These are phyloP conservation scores for Penicillium occitanis DNA, from an alignment of 2,329 filamentous ascomycete genomes.

Conservation along the genomic window DNA sequence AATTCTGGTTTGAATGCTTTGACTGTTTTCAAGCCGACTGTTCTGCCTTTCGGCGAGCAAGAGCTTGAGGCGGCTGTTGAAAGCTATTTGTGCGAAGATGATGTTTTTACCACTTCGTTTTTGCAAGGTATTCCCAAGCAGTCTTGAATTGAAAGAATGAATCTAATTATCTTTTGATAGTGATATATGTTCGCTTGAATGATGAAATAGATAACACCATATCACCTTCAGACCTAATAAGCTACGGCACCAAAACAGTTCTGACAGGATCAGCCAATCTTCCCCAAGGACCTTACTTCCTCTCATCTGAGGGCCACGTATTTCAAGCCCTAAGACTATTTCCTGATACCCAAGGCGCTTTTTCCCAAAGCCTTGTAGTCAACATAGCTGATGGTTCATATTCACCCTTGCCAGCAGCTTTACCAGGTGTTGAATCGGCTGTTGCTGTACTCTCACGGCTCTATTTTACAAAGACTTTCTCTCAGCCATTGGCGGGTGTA, in stretches of 20 bases:
- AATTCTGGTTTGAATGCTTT: background rate
- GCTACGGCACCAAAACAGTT: background rate
- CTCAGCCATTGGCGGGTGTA: conserved; percentile 61
- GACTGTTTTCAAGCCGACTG: conserved; percentile 7
- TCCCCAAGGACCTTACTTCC: conserved; percentile 53
- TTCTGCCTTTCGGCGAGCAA: background rate
- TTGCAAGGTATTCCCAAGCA: background rate
- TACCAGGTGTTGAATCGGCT: conserved; percentile 18
- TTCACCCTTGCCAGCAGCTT: conserved; percentile 22
- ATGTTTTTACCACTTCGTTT: conserved; percentile 3
- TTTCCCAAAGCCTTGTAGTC: conserved; percentile 3
- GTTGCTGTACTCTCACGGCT: background rate
- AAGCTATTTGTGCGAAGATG: background rate
- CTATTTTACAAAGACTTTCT: conserved; percentile 33
- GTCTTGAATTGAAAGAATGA: no score
- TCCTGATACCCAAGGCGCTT: conserved; percentile 47
- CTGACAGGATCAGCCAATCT: conserved; percentile 27
- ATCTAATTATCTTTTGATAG: background rate
- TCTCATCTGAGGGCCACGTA: conserved; percentile 46
- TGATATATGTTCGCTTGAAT: background rate
- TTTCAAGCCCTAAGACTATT: conserved; percentile 53
- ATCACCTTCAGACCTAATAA: background rate
- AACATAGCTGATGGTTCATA: conserved; percentile 22
- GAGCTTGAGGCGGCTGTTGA: background rate
- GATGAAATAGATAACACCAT: background rate